Base-by-base conservation (phyloP, 2,329 filamentous ascomycete genomes). In the Neofusicoccum sp. region DNA sequence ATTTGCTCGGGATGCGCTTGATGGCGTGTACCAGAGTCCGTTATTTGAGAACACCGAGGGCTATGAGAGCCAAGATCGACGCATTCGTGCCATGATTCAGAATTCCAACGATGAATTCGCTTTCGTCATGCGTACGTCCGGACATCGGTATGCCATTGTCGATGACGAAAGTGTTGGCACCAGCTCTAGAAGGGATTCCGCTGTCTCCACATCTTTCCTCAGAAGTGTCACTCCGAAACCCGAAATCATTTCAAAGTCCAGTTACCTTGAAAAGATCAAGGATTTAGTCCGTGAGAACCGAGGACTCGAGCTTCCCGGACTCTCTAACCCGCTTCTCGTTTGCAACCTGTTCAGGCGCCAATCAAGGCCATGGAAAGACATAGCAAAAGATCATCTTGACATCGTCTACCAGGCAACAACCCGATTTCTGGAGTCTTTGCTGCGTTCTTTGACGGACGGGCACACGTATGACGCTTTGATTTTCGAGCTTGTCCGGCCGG, bases 311-410 rank as follows among this genome's bases (percentile, higher is more conserved):
- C 73, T 90, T 0, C 84, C 85, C 0, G 85, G 87, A 0, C 85
- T 78, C 0, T 89, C 86, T 71, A 87, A 87, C 64, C 83, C 87
- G 0, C 70, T 85, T 60, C 75, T 89, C 8, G 79, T 90, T 0
- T 76, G 77, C 0, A 83, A 88, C 28, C 71, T 91, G 0, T 90
- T 90, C 69, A 75, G 75, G 22, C 81, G 87, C 49, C 86, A 90
- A 63, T 86, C 81, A 0, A 61, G 67, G 6, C 82, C 81, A 0
- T 90, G 86, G 88, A 71, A 79, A 45, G 34, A 62, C 0, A 78
- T 83, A 3, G 76, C 73, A 2, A 61, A 47, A 2, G 47, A 65
- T 0, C 79, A 81, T 60, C 72, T 81, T 43, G 66, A 72, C 3
- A 71, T 64, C 0, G 71, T 83, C 37, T 71, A 75, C 41, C 50